Conservation (phyloP, 805 yeast species). For the Nakazawaea pomicola region DNA sequence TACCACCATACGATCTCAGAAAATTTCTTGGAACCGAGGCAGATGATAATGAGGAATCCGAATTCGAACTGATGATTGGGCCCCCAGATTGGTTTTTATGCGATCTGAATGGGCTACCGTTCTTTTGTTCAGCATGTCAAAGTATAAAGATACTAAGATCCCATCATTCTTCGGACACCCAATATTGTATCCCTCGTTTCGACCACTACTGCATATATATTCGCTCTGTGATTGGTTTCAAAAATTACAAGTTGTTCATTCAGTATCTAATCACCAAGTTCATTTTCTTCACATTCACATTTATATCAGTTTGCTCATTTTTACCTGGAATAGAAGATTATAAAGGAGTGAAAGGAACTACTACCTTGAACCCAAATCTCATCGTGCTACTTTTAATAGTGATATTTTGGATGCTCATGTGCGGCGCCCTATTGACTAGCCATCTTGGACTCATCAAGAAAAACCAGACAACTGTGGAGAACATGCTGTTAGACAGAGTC, state of each 20-base stretch:
- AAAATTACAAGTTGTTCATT: constrained; percentile 57
- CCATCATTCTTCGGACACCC: constrained; percentile 58
- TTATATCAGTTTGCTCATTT: constrained; percentile 32
- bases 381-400: constrained; percentile 41
- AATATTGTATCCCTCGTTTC: constrained; percentile 62
- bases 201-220: constrained; percentile 86
- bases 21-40: constrained; percentile 16
- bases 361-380: constrained; percentile 39
- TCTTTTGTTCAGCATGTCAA: constrained; percentile 67
- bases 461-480: constrained; percentile 60
- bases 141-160: constrained; percentile 62
- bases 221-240: constrained; percentile 65
- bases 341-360: constrained; percentile 18
- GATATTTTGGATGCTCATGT: constrained; percentile 41
- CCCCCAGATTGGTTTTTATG: constrained; percentile 63
- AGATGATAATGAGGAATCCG: constrained; percentile 2
- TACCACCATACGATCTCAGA: constrained; percentile 31
- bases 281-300: constrained; percentile 31
- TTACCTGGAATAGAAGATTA: constrained; percentile 24
- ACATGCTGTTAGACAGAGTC: constrained; percentile 33
- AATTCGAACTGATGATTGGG: constrained; percentile 17
- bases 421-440: constrained; percentile 34
- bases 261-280: constrained; percentile 40
- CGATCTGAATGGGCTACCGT: constrained; percentile 69
- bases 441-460: constrained; percentile 39